A percentile compares a stretch with the other conserved stretches of the same genome.
phyloP scores from a whole-genome alignment of 129 eudicot genomes.

The carrot (Daucus carota) region DNA sequence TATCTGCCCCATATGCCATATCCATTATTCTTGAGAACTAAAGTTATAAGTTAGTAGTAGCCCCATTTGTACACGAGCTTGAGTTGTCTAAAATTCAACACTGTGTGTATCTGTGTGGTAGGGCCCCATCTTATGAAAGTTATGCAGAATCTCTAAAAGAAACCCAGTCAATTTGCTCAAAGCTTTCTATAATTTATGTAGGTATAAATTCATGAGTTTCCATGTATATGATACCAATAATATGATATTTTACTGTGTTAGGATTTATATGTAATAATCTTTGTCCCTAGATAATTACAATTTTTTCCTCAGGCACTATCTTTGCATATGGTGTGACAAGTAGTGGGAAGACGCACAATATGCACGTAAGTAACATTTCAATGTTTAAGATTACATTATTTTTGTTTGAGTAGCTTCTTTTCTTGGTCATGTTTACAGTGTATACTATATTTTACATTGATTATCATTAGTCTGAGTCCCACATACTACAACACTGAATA shows the following conservation, averaged over 20 bases:
- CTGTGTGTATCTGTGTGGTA: neutral
- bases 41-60: neutral
- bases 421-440: neutral
- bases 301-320: conserved; percentile 60
- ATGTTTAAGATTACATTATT: neutral
- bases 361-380: conserved; percentile 61
- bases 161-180: neutral
- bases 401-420: neutral
- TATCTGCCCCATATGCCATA: neutral
- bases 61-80: neutral
- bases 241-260: neutral
- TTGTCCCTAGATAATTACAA: neutral
- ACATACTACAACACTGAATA: neutral
- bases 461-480: neutral
- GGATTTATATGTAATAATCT: neutral
- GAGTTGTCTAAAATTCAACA: neutral
- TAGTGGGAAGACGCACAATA: conserved; percentile 98
- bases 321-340: conserved; percentile 99
- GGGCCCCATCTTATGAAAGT: neutral
- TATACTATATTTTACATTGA: neutral
- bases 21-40: neutral
- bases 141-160: neutral
- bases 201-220: neutral
- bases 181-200: neutral
- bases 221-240: neutral